phyloP scores from a whole-genome alignment of 495 filamentous ascomycete genomes.

The Xylaria grammica region DNA sequence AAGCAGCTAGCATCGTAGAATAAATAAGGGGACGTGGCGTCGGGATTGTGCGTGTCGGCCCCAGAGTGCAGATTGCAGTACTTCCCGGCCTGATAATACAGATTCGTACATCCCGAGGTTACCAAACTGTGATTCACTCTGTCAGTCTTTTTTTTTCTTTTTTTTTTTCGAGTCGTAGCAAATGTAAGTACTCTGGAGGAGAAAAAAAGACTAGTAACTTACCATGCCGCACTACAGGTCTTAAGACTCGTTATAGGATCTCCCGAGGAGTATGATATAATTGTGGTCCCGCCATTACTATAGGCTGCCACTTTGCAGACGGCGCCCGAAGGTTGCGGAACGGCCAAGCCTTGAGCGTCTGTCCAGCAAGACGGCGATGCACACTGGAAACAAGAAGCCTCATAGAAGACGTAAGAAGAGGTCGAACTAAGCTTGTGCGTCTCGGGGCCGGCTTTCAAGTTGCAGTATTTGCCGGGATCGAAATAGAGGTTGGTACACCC shows the following conservation, averaged over 20 bases:
- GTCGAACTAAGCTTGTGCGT: not conserved
- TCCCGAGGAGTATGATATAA: not conserved
- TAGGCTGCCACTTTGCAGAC: not conserved
- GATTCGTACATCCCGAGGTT: constrained; percentile 1
- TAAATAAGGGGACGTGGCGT: not conserved
- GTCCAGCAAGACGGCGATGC: not conserved
- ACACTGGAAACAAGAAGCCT: constrained; percentile 3
- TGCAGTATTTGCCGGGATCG: not conserved
- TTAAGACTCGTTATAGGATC: not conserved
- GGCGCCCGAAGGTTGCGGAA: constrained; percentile 1
- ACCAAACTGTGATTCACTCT: not conserved
- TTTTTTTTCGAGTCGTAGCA: no score
- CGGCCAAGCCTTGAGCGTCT: not conserved
- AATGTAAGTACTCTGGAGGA: no score
- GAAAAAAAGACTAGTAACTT: not conserved
- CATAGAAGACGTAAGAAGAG: constrained; percentile 1
- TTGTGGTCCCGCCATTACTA: not conserved
- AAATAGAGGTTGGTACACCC: constrained; percentile 10
- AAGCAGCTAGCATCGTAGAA: constrained; percentile 10
- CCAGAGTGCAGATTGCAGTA: constrained; percentile 5
- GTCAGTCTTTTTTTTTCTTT: not conserved
- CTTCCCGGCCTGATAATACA: not conserved
- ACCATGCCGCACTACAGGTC: constrained; percentile 1
- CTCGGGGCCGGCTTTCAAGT: not conserved
- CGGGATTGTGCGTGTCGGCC: not conserved